These are phyloP conservation scores for Spathaspora boniae DNA, from an alignment of 805 yeast genomes.

Conservation along the genomic window DNA sequence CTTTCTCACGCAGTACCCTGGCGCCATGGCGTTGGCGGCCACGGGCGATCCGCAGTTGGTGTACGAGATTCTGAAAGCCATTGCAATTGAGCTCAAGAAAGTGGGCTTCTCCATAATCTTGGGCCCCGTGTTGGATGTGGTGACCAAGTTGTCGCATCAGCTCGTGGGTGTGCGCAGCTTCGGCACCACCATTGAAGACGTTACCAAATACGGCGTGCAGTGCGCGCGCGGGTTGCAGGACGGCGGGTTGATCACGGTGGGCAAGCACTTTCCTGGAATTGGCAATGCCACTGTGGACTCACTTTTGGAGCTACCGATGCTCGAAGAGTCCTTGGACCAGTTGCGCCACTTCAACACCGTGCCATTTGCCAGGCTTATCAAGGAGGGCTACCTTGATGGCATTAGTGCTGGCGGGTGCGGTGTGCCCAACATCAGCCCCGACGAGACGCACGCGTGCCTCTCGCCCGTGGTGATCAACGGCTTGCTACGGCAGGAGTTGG, in stretches of 20 bases:
- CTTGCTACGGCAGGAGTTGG: constrained; percentile 47
- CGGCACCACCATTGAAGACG: constrained; percentile 60
- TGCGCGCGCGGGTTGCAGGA: constrained; percentile 51
- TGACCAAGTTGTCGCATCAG: constrained; percentile 53
- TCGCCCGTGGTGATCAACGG: constrained; percentile 51
- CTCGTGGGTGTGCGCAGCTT: constrained; percentile 58
- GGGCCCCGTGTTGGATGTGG: constrained; percentile 64
- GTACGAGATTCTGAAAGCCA: constrained; percentile 49
- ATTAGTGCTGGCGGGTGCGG: constrained; percentile 63
- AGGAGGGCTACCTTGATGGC: constrained; percentile 47
- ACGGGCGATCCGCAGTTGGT: constrained; percentile 48
- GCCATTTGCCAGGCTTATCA: constrained; percentile 49
- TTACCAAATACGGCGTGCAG: constrained; percentile 50
- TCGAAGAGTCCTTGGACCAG: constrained; percentile 53
- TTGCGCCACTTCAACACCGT: constrained; percentile 46
- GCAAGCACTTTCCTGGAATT: constrained; percentile 66
- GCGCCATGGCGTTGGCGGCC: constrained; percentile 63
- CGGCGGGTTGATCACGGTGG: constrained; percentile 53
- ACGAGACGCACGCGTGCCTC: constrained; percentile 61
- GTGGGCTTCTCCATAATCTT: constrained; percentile 54
- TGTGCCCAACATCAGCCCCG: constrained; percentile 56
- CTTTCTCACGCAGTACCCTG: constrained; percentile 54
- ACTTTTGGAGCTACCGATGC: constrained; percentile 54
- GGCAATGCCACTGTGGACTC: constrained; percentile 61
- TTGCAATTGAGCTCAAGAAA: constrained; percentile 49